phyloP scores from a whole-genome alignment of 805 yeast species.

The Metschnikowia matae region DNA sequence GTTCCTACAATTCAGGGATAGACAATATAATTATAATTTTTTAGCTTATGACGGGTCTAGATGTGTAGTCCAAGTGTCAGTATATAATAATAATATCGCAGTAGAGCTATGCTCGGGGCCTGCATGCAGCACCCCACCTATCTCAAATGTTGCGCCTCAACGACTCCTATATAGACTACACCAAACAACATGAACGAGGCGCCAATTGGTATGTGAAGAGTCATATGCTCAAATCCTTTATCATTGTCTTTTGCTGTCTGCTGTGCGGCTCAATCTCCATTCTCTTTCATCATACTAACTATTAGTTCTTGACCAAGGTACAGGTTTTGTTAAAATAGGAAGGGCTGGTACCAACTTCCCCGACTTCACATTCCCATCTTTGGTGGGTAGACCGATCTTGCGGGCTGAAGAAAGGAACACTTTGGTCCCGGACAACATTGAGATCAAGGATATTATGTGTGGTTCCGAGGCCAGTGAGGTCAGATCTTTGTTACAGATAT shows the following conservation, averaged over 20 bases:
- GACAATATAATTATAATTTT: neutral
- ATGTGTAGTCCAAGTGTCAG: neutral
- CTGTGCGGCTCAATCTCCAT: too few species aligned
- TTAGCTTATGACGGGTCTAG: neutral
- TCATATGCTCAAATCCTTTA: neutral
- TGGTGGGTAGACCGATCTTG: conserved; percentile 94
- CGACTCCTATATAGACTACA: neutral
- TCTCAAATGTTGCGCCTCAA: conserved; percentile 15
- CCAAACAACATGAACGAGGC: conserved; percentile 14
- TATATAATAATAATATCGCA: neutral
- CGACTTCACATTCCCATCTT: conserved; percentile 93
- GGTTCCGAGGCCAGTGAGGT: conserved; percentile 93
- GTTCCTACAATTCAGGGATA: conserved; percentile 9
- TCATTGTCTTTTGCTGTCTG: neutral
- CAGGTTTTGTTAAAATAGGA: conserved; percentile 96
- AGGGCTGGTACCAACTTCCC: conserved; percentile 97
- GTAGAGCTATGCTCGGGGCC: neutral
- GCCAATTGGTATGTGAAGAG: conserved; percentile 18
- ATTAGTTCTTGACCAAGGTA: conserved; percentile 94
- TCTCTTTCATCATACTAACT: conserved; percentile 11
- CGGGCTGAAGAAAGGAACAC: conserved; percentile 88
- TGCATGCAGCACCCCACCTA: conserved; percentile 4
- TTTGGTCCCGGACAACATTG: conserved; percentile 53
- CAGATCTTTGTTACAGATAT: conserved; percentile 82
- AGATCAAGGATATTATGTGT: conserved; percentile 94